Evolutionary conservation across 768 basidiomycete species (phyloP).

Genomic region (Mycena alexandri): DNA sequence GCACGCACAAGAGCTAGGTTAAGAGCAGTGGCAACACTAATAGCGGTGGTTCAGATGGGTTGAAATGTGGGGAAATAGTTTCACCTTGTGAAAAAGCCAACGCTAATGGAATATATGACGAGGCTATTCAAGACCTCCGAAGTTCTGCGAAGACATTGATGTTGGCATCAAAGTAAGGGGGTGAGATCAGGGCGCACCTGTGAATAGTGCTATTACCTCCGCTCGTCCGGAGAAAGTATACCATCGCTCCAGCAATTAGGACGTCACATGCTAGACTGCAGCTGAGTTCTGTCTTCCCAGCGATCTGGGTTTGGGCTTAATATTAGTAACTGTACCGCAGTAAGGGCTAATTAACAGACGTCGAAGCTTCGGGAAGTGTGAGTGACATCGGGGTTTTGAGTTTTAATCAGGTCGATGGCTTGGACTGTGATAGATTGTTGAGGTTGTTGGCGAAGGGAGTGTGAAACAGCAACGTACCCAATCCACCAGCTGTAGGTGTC

Average conservation of each 20-base stretch:
- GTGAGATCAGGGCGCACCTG: not conserved
- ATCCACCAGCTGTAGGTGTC: not conserved
- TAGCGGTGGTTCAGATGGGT: no score
- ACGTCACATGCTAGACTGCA: not conserved
- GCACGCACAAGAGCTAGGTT: no score
- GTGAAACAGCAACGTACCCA: not conserved
- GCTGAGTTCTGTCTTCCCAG: not conserved
- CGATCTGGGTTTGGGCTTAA: not conserved
- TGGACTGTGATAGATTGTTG: not conserved
- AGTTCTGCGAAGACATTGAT: not conserved
- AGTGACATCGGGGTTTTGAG: not conserved
- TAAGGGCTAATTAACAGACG: not conserved
- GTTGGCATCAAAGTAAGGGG: not conserved
- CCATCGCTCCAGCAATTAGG: no score
- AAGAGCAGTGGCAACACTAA: no score
- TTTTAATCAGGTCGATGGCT: not conserved
- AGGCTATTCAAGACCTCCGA: conserved; percentile 5
- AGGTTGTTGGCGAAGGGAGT: not conserved
- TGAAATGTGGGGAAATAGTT: no score
- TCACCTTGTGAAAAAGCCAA: conserved; percentile 4
- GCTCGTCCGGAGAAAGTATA: no score
- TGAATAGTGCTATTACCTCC: no score
- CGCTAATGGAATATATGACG: conserved; percentile 6
- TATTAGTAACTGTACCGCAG: not conserved
- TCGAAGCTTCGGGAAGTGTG: not conserved